Evolutionary conservation across 2,329 filamentous ascomycete genomes (phyloP).

Genomic region (Helminthosporium solani): DNA sequence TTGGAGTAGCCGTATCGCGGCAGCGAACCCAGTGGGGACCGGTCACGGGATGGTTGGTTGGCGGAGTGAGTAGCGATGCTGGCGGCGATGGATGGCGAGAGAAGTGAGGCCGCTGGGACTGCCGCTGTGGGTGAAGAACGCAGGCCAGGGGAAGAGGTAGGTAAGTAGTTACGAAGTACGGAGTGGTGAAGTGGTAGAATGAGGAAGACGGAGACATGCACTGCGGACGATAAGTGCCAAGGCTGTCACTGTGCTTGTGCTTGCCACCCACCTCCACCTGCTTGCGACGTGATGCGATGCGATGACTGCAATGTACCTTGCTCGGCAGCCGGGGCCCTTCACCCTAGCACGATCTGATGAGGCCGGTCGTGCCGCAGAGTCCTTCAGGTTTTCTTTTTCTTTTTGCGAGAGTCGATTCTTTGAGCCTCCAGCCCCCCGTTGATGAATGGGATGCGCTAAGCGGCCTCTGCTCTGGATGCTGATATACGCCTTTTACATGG

Average conservation of each 20-base stretch:
- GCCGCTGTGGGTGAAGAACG: conserved; percentile 2
- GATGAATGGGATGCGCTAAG: too few species aligned
- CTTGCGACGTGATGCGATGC: conserved; percentile 3
- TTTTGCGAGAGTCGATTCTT: too few species aligned
- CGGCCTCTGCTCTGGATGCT: background rate
- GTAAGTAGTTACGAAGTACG: too few species aligned
- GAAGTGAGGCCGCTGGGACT: conserved; percentile 2
- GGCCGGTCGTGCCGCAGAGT: background rate
- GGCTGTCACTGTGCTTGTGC: background rate
- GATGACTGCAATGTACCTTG: too few species aligned
- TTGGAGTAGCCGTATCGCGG: conserved; percentile 12
- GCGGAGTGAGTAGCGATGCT: conserved; percentile 5
- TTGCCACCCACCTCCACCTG: conserved; percentile 16
- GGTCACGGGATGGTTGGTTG: conserved; percentile 8
- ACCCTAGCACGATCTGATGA: background rate
- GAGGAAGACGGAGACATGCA: conserved; percentile 12
- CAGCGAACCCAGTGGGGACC: conserved; percentile 16
- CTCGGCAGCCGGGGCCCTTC: background rate
- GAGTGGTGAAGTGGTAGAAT: background rate
- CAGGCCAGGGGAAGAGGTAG: conserved; percentile 11
- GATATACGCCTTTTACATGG: too few species aligned
- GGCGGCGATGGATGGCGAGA: conserved; percentile 6
- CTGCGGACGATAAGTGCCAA: conserved; percentile 10
- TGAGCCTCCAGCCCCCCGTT: too few species aligned
- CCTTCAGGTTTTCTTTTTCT: too few species aligned